Conservation (phyloP, 306 rosid genomes). For the Boehmeria nivea region DNA sequence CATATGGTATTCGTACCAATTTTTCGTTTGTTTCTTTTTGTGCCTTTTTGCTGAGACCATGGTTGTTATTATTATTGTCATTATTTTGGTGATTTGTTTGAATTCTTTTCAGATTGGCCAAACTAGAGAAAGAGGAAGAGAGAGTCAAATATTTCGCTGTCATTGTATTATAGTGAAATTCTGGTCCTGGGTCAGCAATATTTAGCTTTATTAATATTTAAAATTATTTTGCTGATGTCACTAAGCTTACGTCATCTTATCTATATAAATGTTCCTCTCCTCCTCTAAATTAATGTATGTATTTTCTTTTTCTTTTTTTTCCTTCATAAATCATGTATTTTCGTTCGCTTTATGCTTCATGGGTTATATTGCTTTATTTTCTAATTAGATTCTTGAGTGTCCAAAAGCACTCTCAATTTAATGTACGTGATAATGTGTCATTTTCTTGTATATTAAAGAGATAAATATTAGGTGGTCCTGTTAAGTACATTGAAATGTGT, state of each 20-base stretch:
- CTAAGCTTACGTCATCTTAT: slow-evolving; percentile 1
- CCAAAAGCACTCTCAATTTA: not conserved
- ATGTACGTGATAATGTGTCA: slow-evolving; percentile 2
- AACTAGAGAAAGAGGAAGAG: not conserved
- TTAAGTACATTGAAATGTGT: no score
- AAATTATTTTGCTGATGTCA: not conserved
- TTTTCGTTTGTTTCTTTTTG: not conserved
- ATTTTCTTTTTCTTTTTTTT: not conserved
- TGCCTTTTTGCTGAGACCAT: no score
- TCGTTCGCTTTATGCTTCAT: no score
- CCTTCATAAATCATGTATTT: no score
- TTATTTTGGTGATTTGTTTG: no score
- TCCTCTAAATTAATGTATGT: not conserved
- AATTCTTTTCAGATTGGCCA: not conserved
- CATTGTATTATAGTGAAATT: not conserved
- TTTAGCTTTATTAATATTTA: not conserved
- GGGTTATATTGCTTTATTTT: not conserved
- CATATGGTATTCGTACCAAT: no score
- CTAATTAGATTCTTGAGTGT: not conserved
- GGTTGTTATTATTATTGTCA: no score
- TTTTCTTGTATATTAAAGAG: not conserved
- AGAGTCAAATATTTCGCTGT: not conserved
- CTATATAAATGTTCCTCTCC: not conserved
- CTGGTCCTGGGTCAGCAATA: not conserved
- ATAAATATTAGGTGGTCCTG: slow-evolving; percentile 5